Percentiles rank a stretch among this genome's conserved stretches.
These are phyloP conservation scores for Russula lepida DNA, from an alignment of 768 basidiomycete genomes.

Conservation along the genomic window DNA sequence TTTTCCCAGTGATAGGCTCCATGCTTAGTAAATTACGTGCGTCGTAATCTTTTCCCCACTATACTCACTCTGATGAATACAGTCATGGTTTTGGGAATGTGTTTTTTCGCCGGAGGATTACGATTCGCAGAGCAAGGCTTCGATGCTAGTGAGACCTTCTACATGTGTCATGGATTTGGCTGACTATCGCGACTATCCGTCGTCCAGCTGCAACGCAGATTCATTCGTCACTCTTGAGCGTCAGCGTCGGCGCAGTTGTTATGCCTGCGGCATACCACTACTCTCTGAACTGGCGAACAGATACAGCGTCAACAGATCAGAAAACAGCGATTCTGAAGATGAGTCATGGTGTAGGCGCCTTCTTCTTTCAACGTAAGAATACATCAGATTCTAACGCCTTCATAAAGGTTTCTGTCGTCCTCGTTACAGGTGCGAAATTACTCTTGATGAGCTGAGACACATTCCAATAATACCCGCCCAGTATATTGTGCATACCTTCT, in stretches of 20 bases:
- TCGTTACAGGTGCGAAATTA: constrained; percentile 55
- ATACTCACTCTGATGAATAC: constrained; percentile 4
- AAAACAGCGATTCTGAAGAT: constrained; percentile 50
- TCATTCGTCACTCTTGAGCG: constrained; percentile 62
- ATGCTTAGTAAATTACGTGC: constrained; percentile 69
- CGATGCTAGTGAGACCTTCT: constrained; percentile 45
- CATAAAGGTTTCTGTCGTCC: constrained; percentile 59
- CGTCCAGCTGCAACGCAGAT: constrained; percentile 57
- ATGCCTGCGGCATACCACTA: constrained; percentile 73
- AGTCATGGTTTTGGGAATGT: constrained; percentile 82
- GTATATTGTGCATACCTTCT: constrained; percentile 69
- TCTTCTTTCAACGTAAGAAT: background rate
- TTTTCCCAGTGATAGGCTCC: constrained; percentile 61
- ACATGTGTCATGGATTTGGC: background rate
- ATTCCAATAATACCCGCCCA: constrained; percentile 24
- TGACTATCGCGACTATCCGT: background rate
- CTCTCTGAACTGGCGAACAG: constrained; percentile 34
- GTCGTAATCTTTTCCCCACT: constrained; percentile 22
- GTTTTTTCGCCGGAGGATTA: constrained; percentile 76
- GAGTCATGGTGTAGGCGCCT: constrained; percentile 61
- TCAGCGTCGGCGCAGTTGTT: constrained; percentile 73
- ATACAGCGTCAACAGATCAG: constrained; percentile 27
- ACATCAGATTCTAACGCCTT: background rate
- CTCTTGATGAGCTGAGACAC: background rate
- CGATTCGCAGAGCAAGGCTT: constrained; percentile 75